Percentiles rank a stretch among this genome's conserved stretches.
Conservation (phyloP, 1,284 basidiomycete genomes). For the Lentinula novae-zelandiae region DNA sequence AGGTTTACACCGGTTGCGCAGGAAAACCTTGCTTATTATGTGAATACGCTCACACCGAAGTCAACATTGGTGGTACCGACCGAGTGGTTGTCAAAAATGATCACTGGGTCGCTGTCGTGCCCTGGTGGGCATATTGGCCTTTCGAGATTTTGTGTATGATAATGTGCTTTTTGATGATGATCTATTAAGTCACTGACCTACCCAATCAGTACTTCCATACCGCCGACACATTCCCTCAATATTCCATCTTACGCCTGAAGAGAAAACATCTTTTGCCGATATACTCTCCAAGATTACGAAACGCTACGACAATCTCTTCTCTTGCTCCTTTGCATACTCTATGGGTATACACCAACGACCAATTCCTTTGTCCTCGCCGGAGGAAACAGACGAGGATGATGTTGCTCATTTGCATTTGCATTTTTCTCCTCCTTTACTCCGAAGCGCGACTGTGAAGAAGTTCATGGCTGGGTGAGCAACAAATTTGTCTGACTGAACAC, state of each 20-base stretch:
- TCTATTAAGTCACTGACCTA: neutral
- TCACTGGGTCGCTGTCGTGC: conserved; percentile 85
- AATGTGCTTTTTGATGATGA: neutral
- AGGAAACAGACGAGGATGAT: conserved; percentile 41
- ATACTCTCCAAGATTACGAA: conserved; percentile 66
- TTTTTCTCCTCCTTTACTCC: conserved; percentile 84
- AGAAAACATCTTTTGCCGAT: conserved; percentile 63
- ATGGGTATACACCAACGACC: conserved; percentile 92
- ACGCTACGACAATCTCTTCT: conserved; percentile 84
- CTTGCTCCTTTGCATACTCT: conserved; percentile 91
- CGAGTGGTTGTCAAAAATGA: conserved; percentile 73
- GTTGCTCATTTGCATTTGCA: conserved; percentile 86
- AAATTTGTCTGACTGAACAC: neutral
- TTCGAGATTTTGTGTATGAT: conserved; percentile 78
- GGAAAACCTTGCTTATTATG: conserved; percentile 74
- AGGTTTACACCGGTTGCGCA: conserved; percentile 16
- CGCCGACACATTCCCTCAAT: conserved; percentile 75
- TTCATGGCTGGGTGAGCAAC: conserved; percentile 84
- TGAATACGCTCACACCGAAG: conserved; percentile 80
- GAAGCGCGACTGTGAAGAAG: conserved; percentile 83
- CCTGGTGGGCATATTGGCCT: conserved; percentile 97
- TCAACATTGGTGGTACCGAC: conserved; percentile 36
- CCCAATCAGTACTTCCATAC: conserved; percentile 67
- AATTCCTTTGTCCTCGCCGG: conserved; percentile 34
- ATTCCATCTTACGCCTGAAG: conserved; percentile 53